Evolutionary conservation across 345 rosid species (phyloP).

Genomic region (Murraya paniculata): DNA sequence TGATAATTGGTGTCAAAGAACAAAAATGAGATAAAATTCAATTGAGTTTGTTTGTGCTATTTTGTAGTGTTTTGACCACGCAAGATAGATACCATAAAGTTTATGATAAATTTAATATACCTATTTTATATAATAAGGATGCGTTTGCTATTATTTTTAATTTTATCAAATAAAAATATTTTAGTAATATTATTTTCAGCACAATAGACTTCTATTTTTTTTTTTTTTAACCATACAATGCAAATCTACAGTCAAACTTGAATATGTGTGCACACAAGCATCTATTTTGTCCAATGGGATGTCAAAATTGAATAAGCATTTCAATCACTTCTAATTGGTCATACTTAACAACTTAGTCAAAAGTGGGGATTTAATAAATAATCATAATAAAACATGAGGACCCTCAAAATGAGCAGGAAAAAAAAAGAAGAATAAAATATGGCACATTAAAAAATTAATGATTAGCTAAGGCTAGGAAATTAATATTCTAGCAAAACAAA

Average conservation of each 20-base stretch:
- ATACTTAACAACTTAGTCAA: slow-evolving; percentile 5
- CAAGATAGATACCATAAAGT: neutral
- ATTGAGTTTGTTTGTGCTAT: neutral
- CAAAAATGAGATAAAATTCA: neutral
- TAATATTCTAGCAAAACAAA: neutral
- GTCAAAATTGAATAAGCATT: neutral
- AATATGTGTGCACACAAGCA: neutral
- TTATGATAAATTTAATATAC: no score
- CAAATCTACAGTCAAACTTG: neutral
- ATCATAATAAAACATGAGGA: neutral
- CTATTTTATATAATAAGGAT: no score
- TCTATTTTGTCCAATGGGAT: neutral
- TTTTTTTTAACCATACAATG: no score
- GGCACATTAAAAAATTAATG: neutral
- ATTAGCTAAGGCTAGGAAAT: neutral
- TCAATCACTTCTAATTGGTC: neutral
- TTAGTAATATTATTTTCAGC: no score
- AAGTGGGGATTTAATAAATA: neutral
- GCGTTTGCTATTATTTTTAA: no score
- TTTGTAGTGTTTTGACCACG: neutral
- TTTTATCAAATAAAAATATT: no score
- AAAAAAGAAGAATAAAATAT: neutral
- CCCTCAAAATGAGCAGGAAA: neutral
- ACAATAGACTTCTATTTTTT: no score
- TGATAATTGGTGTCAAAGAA: neutral